Percentiles rank a stretch among this genome's conserved stretches.
phyloP scores from a whole-genome alignment of 2,329 filamentous ascomycete species.

The Apiospora sp. region DNA sequence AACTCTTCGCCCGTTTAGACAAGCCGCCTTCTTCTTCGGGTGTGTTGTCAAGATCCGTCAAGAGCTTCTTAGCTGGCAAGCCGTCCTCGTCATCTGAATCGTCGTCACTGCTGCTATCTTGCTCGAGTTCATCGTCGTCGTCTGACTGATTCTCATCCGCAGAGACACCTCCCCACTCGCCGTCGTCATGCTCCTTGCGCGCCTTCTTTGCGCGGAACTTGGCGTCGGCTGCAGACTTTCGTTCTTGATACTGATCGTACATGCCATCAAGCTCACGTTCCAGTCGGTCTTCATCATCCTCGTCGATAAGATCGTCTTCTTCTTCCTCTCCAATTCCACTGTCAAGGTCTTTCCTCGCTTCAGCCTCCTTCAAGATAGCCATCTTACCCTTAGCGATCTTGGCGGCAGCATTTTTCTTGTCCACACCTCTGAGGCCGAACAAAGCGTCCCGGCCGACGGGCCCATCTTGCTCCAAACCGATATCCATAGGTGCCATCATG shows the following conservation, averaged over 20 bases:
- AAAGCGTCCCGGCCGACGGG: constrained; percentile 73
- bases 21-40: constrained; percentile 64
- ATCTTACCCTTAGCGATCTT: constrained; percentile 82
- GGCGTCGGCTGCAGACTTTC: constrained; percentile 79
- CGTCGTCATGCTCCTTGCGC: constrained; percentile 80
- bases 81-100: constrained; percentile 66
- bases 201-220: constrained; percentile 93
- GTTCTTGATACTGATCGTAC: constrained; percentile 86
- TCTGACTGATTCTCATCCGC: constrained; percentile 64
- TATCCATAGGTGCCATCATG: constrained; percentile 95
- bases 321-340: constrained; percentile 66
- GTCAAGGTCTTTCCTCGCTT: constrained; percentile 66
- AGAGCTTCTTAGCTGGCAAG: constrained; percentile 55
- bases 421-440: constrained; percentile 84
- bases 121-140: constrained; percentile 67
- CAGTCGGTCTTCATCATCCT: constrained; percentile 83
- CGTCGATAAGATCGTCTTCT: constrained; percentile 75
- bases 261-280: constrained; percentile 86
- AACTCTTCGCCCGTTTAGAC: constrained; percentile 85
- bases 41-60: constrained; percentile 69
- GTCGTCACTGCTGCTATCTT: constrained; percentile 58
- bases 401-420: constrained; percentile 75
- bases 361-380: constrained; percentile 67
- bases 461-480: constrained; percentile 87
- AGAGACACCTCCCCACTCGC: constrained; percentile 92